These are phyloP conservation scores for Trichophyton verrucosum DNA, from an alignment of 2,329 filamentous ascomycete genomes.

Conservation along the genomic window DNA sequence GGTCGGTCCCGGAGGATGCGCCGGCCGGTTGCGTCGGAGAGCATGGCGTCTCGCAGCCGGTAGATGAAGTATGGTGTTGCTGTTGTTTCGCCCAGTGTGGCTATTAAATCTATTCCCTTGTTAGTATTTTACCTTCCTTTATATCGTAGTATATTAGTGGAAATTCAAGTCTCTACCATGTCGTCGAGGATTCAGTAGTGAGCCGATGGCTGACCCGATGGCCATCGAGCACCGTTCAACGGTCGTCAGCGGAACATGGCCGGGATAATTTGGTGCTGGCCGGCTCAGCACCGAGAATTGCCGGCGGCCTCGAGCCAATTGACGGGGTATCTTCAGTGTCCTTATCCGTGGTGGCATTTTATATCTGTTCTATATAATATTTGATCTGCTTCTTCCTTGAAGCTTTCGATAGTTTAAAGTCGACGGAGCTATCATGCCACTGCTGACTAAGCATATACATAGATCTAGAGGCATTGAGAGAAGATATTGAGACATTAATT, in stretches of 20 bases:
- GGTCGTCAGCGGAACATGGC: slow-evolving; percentile 76
- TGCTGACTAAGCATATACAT: not conserved
- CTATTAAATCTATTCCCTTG: slow-evolving; percentile 64
- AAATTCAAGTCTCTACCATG: slow-evolving; percentile 43
- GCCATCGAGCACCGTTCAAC: slow-evolving; percentile 64
- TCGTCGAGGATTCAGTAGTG: slow-evolving; percentile 62
- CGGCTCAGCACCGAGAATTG: slow-evolving; percentile 74
- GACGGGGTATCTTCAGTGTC: not conserved
- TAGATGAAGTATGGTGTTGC: slow-evolving; percentile 91
- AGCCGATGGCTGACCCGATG: slow-evolving; percentile 47
- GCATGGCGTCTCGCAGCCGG: slow-evolving; percentile 85
- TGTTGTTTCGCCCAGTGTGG: slow-evolving; percentile 84
- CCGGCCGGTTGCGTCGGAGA: slow-evolving; percentile 67
- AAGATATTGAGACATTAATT: too few species aligned
- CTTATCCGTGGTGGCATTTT: not conserved
- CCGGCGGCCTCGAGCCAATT: slow-evolving; percentile 20
- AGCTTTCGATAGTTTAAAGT: not conserved
- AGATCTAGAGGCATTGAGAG: not conserved
- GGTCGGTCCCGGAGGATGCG: slow-evolving; percentile 84
- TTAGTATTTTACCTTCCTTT: not conserved
- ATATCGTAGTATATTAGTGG: not conserved
- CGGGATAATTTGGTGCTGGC: slow-evolving; percentile 74
- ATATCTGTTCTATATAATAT: not conserved
- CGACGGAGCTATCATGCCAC: not conserved
- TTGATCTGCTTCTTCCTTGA: slow-evolving; percentile 10